Percentiles rank a stretch among this genome's conserved stretches.
Conservation (phyloP, 345 rosid genomes). For the Rhodomyrtus tomentosa region DNA sequence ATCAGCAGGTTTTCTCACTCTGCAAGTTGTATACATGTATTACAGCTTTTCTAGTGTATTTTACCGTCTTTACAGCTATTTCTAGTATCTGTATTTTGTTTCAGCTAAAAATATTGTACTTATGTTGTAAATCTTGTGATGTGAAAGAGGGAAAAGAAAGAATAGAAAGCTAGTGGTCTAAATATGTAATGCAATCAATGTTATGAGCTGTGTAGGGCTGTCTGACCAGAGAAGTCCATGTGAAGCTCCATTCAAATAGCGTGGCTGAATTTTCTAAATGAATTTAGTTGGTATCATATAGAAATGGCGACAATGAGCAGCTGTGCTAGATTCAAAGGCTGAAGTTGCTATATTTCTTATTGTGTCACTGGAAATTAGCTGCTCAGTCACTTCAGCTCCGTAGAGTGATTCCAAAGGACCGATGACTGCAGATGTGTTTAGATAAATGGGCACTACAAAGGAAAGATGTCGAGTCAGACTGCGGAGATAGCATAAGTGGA, state of each 20-base stretch:
- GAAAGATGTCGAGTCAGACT: neutral
- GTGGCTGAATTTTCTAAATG: neutral
- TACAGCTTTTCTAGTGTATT: too few relatives aligned
- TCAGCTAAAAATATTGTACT: neutral
- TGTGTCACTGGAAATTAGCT: neutral
- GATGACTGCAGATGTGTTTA: neutral
- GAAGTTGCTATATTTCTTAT: neutral
- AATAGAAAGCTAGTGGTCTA: neutral
- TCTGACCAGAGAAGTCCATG: neutral
- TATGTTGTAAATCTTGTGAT: neutral
- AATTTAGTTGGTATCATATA: neutral
- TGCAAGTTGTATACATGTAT: conserved; percentile 4
- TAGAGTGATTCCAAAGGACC: neutral
- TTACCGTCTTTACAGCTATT: too few relatives aligned
- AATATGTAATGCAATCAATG: neutral
- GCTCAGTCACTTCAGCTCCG: neutral
- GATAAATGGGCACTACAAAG: neutral
- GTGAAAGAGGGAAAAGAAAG: neutral
- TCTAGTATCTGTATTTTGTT: neutral
- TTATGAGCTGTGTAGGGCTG: neutral
- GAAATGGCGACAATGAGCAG: neutral
- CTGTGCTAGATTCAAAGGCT: neutral
- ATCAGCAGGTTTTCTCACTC: neutral
- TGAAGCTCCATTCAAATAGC: neutral
- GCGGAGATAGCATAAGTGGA: neutral